A percentile compares a stretch with the other conserved stretches of the same genome.
phyloP scores from a whole-genome alignment of 2,329 filamentous ascomycete genomes.

The Chrysoporthe cubensis region DNA sequence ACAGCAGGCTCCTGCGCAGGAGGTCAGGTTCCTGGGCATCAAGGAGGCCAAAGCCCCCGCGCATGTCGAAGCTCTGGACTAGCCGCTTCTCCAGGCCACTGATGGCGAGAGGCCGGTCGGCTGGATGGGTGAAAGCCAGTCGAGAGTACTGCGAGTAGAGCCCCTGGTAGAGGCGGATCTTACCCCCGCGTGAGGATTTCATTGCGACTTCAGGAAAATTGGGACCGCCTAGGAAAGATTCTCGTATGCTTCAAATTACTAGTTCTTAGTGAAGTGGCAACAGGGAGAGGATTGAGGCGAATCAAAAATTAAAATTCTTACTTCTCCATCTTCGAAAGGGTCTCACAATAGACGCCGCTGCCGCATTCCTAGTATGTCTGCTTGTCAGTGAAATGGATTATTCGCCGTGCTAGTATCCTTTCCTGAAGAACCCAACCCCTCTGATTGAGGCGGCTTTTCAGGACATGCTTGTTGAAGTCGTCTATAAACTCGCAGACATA shows the following conservation, averaged over 20 bases:
- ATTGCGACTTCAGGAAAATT: constrained; percentile 33
- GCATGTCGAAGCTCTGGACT: constrained; percentile 29
- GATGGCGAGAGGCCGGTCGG: constrained; percentile 39
- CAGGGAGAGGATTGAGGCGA: background rate
- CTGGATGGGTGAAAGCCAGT: constrained; percentile 30
- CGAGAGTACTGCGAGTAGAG: constrained; percentile 38
- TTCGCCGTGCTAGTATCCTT: constrained; percentile 41
- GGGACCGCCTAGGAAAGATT: constrained; percentile 35
- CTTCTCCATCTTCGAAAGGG: constrained; percentile 39
- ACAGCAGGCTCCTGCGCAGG: constrained; percentile 36
- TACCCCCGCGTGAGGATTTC: constrained; percentile 22
- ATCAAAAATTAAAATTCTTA: constrained; percentile 30
- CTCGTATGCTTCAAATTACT: constrained; percentile 8
- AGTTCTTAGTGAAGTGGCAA: background rate
- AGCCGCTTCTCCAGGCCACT: constrained; percentile 37
- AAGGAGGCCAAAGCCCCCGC: constrained; percentile 39
- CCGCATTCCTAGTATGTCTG: constrained; percentile 47
- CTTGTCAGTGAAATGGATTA: constrained; percentile 41
- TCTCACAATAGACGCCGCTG: constrained; percentile 41
- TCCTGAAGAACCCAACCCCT: constrained; percentile 48
- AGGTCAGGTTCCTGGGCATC: constrained; percentile 30
- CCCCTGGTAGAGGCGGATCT: constrained; percentile 31
- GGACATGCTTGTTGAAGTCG: constrained; percentile 41
- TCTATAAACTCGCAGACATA: constrained; percentile 38
- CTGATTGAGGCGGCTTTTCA: constrained; percentile 36